These are phyloP conservation scores for Sphaerostilbella broomeana DNA, from an alignment of 2,329 filamentous ascomycete species.

Conservation along the genomic window DNA sequence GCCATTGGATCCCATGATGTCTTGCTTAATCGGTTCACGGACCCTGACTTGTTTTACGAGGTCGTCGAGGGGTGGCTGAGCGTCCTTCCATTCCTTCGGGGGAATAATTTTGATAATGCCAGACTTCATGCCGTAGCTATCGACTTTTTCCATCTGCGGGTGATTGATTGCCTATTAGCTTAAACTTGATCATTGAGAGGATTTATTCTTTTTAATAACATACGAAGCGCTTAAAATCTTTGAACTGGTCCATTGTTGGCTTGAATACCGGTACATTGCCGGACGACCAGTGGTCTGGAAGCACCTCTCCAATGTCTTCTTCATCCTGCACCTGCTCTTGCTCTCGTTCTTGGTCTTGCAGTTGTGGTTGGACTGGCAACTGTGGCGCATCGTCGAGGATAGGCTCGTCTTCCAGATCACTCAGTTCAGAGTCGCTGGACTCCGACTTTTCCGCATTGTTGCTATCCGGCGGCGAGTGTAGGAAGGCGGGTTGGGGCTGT, in stretches of 20 bases:
- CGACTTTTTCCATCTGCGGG: slow-evolving; percentile 66
- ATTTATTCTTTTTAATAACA: slow-evolving; percentile 24
- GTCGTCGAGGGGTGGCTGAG: slow-evolving; percentile 72
- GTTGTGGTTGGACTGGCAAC: slow-evolving; percentile 12
- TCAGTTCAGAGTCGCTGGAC: slow-evolving; percentile 58
- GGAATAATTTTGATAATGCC: slow-evolving; percentile 96
- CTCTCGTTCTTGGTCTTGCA: slow-evolving; percentile 21
- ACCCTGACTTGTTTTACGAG: slow-evolving; percentile 86
- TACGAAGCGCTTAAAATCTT: slow-evolving; percentile 87
- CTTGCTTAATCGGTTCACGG: slow-evolving; percentile 95
- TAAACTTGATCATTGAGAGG: background rate
- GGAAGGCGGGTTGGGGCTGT: slow-evolving; percentile 34
- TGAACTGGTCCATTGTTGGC: slow-evolving; percentile 91
- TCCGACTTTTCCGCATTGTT: slow-evolving; percentile 55
- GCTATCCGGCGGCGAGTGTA: slow-evolving; percentile 59
- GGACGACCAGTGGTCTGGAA: slow-evolving; percentile 86
- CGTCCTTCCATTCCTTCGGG: slow-evolving; percentile 84
- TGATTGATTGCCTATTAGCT: slow-evolving; percentile 22
- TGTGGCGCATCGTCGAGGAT: slow-evolving; percentile 30
- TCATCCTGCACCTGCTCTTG: slow-evolving; percentile 26
- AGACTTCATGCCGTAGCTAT: slow-evolving; percentile 93
- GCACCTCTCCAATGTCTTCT: slow-evolving; percentile 68
- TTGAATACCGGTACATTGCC: slow-evolving; percentile 90
- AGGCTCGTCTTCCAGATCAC: slow-evolving; percentile 55
- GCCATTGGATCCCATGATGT: slow-evolving; percentile 92